Percentiles rank a stretch among this genome's conserved stretches.
These are phyloP conservation scores for Pascua guehoae DNA, from an alignment of 1,284 basidiomycete species.

Conservation along the genomic window DNA sequence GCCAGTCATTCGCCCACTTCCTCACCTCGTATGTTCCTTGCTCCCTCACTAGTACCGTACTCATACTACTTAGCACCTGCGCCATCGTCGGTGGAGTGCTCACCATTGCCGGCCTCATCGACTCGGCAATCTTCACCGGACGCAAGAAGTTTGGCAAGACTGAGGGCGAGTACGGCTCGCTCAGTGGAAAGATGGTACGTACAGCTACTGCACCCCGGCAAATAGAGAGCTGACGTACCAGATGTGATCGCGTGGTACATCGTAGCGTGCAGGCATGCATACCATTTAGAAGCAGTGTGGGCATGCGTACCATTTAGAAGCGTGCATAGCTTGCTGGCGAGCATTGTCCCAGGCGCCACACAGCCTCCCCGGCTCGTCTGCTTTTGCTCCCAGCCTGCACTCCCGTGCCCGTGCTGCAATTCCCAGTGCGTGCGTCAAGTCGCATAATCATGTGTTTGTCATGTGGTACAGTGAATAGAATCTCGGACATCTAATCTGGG, in stretches of 20 bases:
- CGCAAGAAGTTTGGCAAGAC: constrained; percentile 39
- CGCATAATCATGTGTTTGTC: too few species aligned
- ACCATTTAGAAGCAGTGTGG: background rate
- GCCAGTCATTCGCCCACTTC: constrained; percentile 96
- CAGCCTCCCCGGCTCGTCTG: too few species aligned
- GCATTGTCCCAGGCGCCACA: too few species aligned
- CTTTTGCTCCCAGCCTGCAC: too few species aligned
- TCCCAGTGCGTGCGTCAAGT: too few species aligned
- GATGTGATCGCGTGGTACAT: background rate
- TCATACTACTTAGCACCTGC: constrained; percentile 64
- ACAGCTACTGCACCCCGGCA: background rate
- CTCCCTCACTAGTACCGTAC: background rate
- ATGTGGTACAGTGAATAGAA: too few species aligned
- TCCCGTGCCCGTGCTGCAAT: too few species aligned
- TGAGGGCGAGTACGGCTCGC: constrained; percentile 28
- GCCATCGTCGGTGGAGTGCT: constrained; percentile 96
- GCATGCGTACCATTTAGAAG: too few species aligned
- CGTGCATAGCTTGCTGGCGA: too few species aligned
- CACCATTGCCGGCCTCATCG: constrained; percentile 88
- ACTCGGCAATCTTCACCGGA: constrained; percentile 71
- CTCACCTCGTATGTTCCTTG: constrained; percentile 73
- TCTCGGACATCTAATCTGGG: too few species aligned
- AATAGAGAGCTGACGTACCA: background rate
- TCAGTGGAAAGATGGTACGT: constrained; percentile 48
- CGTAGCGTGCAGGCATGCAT: background rate